Conservation (phyloP, 2,329 filamentous ascomycete species). For the Fragosphaeria purpurea region DNA sequence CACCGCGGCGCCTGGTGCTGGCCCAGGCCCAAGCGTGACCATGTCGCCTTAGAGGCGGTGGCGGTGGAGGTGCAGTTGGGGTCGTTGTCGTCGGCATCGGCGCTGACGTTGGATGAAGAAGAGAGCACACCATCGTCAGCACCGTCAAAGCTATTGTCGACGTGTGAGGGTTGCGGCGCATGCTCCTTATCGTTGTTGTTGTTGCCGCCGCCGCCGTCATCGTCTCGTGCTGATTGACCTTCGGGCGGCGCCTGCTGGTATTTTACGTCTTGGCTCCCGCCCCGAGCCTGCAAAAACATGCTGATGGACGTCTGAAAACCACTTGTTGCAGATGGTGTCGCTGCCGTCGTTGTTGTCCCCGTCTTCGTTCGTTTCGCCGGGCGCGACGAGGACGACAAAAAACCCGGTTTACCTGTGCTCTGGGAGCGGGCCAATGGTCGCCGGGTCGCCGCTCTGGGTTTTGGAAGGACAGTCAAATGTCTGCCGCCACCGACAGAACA, state of each 20-base stretch:
- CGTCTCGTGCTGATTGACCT: background rate
- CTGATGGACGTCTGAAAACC: conserved; percentile 12
- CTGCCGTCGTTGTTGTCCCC: background rate
- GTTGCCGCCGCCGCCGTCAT: background rate
- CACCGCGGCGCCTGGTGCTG: conserved; percentile 55
- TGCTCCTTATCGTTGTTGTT: background rate
- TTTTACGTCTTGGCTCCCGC: no score
- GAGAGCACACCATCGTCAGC: no score
- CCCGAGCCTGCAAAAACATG: conserved; percentile 8
- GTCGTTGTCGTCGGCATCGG: conserved; percentile 5
- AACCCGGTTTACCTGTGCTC: background rate
- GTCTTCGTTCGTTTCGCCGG: conserved; percentile 8
- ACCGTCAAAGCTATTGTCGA: no score
- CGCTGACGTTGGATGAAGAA: background rate
- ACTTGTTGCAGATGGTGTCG: background rate
- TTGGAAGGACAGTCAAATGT: background rate
- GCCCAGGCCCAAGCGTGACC: conserved; percentile 70
- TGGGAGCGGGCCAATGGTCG: background rate
- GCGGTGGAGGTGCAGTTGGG: conserved; percentile 58
- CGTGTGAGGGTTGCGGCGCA: no score
- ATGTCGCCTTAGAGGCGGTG: conserved; percentile 68
- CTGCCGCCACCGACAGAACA: no score
- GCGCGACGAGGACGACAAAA: background rate
- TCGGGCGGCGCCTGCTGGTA: background rate
- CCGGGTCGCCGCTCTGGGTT: background rate